phyloP scores from a whole-genome alignment of 768 basidiomycete genomes.

The Lactarius akahatsu region DNA sequence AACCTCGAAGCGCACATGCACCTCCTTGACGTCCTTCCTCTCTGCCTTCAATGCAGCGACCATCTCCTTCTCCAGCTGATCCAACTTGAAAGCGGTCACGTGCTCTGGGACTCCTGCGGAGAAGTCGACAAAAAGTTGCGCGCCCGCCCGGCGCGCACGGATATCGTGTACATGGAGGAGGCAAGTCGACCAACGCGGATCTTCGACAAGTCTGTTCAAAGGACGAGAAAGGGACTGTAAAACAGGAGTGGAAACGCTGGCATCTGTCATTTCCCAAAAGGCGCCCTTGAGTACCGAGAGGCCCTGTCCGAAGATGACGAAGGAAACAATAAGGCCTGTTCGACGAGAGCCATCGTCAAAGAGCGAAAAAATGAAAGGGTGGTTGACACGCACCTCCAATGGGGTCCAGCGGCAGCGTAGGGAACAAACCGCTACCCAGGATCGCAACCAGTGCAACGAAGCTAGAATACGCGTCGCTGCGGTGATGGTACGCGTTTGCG shows the following conservation, averaged over 20 bases:
- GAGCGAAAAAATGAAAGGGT: background rate
- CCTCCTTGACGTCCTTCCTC: constrained; percentile 69
- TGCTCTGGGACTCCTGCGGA: constrained; percentile 63
- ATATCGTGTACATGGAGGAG: constrained; percentile 51
- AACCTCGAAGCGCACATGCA: constrained; percentile 34
- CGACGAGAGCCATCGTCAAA: constrained; percentile 4
- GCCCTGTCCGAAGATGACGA: constrained; percentile 83
- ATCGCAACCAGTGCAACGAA: constrained; percentile 90
- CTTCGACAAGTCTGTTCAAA: constrained; percentile 22
- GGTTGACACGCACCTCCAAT: constrained; percentile 67
- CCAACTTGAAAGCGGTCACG: constrained; percentile 58
- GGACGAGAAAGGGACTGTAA: constrained; percentile 56
- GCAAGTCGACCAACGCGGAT: background rate
- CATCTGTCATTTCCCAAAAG: constrained; percentile 81
- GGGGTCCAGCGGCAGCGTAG: constrained; percentile 86
- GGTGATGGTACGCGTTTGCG: constrained; percentile 97
- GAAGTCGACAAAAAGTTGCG: constrained; percentile 81
- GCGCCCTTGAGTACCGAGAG: constrained; percentile 63
- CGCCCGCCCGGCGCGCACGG: constrained; percentile 76
- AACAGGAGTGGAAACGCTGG: constrained; percentile 60
- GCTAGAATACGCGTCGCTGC: constrained; percentile 96
- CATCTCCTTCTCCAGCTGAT: constrained; percentile 63
- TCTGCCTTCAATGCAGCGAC: constrained; percentile 50
- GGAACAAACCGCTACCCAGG: constrained; percentile 83
- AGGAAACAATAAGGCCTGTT: constrained; percentile 81